Evolutionary conservation across 83 land plant genomes (phyloP).

Genomic region (Picea mariana): DNA sequence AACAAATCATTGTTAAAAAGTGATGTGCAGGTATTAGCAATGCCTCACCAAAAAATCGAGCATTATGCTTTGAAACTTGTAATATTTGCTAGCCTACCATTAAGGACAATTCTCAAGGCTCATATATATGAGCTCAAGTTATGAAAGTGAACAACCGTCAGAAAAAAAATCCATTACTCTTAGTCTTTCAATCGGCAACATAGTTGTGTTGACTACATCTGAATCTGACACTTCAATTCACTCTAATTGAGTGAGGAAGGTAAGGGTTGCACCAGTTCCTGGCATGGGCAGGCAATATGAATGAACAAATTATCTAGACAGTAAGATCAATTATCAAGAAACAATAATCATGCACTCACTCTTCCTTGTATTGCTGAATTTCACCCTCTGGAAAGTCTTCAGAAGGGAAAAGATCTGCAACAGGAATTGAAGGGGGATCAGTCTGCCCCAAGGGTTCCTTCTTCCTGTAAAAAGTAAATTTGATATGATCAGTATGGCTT

Average conservation of each 20-base stretch:
- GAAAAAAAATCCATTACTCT: background rate
- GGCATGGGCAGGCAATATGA: too few species aligned
- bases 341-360: conserved; percentile 52
- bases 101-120: background rate
- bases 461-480: conserved; percentile 41
- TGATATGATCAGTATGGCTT: background rate
- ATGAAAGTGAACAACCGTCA: background rate
- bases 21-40: too few species aligned
- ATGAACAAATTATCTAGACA: background rate
- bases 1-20: too few species aligned
- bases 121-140: background rate
- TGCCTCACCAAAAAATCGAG: background rate
- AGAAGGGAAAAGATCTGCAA: conserved; percentile 82
- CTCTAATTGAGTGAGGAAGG: background rate
- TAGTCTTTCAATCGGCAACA: background rate
- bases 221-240: background rate
- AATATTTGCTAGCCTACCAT: background rate
- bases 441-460: conserved; percentile 76
- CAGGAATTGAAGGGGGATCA: conserved; percentile 93
- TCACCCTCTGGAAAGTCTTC: conserved; percentile 98
- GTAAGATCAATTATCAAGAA: background rate
- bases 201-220: background rate
- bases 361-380: conserved; percentile 92
- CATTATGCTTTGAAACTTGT: background rate
- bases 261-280: background rate